phyloP scores from a whole-genome alignment of 495 filamentous ascomycete species.

The Chaetomium fimeti region DNA sequence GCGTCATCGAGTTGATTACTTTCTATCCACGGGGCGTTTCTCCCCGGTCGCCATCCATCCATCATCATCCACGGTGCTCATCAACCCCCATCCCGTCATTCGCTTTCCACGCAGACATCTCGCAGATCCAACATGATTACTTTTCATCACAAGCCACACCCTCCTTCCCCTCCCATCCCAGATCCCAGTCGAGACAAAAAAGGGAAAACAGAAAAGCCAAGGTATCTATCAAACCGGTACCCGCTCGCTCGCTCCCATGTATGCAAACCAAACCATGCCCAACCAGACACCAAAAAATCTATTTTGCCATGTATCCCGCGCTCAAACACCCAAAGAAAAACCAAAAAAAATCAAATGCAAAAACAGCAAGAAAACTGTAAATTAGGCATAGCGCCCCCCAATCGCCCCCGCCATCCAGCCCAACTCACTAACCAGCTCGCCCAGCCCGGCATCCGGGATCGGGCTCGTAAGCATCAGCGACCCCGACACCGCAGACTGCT shows the following conservation, averaged over 20 bases:
- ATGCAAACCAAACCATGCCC: conserved; percentile 1
- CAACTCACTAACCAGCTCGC: conserved; percentile 46
- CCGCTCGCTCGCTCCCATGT: background rate
- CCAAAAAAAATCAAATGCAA: too few relatives aligned
- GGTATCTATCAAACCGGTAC: conserved; percentile 3
- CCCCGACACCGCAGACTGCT: background rate
- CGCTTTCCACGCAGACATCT: background rate
- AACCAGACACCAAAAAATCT: conserved; percentile 6
- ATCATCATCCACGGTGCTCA: background rate
- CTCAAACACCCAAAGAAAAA: background rate
- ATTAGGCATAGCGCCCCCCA: background rate
- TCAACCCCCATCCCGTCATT: background rate
- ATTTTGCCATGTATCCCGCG: conserved; percentile 1
- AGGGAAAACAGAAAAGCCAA: background rate
- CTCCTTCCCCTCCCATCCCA: background rate
- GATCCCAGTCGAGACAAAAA: background rate
- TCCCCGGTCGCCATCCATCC: background rate
- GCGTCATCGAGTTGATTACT: background rate
- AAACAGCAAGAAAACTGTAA: conserved; percentile 11
- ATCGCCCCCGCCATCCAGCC: conserved; percentile 45
- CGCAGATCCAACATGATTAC: background rate
- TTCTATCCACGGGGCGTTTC: background rate
- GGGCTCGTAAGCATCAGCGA: conserved; percentile 33
- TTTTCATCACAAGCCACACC: background rate
- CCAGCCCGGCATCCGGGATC: conserved; percentile 41